Conservation (phyloP, 345 rosid genomes). For the Citrus mangshanensis region DNA sequence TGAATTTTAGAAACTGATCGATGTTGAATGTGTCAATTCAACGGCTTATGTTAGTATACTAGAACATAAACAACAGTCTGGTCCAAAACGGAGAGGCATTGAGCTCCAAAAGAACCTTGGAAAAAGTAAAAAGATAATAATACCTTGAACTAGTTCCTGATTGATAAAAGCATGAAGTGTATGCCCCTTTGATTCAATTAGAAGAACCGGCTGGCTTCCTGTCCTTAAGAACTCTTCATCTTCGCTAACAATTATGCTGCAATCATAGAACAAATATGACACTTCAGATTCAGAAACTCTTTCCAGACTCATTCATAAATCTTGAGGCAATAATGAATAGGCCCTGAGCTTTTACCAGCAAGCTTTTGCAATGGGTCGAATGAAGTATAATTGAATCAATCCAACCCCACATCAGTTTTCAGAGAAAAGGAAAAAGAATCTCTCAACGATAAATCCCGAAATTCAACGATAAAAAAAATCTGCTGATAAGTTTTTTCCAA, state of each 20-base stretch:
- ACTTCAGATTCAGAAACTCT: background rate
- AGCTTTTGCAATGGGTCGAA: too few relatives aligned
- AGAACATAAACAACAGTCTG: background rate
- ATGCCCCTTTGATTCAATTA: slow-evolving; percentile 90
- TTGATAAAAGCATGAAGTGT: slow-evolving; percentile 85
- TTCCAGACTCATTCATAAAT: background rate
- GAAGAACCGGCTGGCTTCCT: slow-evolving; percentile 54
- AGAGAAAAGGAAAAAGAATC: background rate
- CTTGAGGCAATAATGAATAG: too few relatives aligned
- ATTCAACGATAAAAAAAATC: background rate
- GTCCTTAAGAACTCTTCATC: slow-evolving; percentile 59
- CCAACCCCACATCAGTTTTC: background rate
- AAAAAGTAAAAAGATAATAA: slow-evolving; percentile 20
- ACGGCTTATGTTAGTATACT: background rate
- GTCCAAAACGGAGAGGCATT: background rate
- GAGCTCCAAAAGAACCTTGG: background rate
- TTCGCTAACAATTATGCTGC: slow-evolving; percentile 54
- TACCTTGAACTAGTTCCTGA: slow-evolving; percentile 58
- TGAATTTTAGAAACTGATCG: background rate
- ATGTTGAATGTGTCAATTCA: too few relatives aligned
- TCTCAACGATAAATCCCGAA: background rate
- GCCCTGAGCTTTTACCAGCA: background rate
- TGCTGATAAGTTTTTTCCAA: background rate
- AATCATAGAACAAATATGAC: slow-evolving; percentile 2
- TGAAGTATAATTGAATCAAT: too few relatives aligned